These are phyloP conservation scores for Tympanopsis confertula DNA, from an alignment of 2,329 filamentous ascomycete genomes.

Conservation along the genomic window DNA sequence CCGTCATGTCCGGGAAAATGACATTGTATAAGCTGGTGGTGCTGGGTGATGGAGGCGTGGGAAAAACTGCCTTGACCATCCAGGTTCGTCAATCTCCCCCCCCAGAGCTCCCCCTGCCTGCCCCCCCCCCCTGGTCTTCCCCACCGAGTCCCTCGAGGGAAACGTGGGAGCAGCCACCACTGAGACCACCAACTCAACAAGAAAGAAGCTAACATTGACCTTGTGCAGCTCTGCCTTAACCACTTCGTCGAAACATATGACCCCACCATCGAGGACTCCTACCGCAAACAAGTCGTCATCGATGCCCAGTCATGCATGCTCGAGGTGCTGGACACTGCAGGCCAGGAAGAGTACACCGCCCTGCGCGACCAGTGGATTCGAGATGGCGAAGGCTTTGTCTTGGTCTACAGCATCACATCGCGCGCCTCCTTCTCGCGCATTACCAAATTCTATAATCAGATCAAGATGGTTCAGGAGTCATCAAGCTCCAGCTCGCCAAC, in stretches of 20 bases:
- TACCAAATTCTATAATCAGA: constrained; percentile 91
- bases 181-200: background rate
- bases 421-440: constrained; percentile 91
- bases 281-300: constrained; percentile 83
- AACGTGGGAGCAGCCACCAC: too few relatives aligned
- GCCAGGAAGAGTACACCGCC: constrained; percentile 96
- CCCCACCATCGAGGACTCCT: constrained; percentile 79
- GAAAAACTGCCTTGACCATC: constrained; percentile 87
- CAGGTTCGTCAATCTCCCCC: constrained; percentile 29
- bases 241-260: constrained; percentile 98
- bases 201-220: constrained; percentile 6
- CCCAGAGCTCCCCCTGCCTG: constrained; percentile 3
- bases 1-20: constrained; percentile 77
- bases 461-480: constrained; percentile 93
- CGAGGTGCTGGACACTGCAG: constrained; percentile 91
- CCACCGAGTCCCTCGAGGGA: too few relatives aligned
- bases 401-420: constrained; percentile 97
- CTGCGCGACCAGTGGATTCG: constrained; percentile 96
- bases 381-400: constrained; percentile 90
- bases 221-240: constrained; percentile 74
- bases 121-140: constrained; percentile 2
- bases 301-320: constrained; percentile 94
- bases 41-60: constrained; percentile 84
- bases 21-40: constrained; percentile 94
- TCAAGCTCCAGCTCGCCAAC: constrained; percentile 58